Base-by-base conservation (phyloP, 1,284 basidiomycete genomes). In the Ceratobasidium sp. region DNA sequence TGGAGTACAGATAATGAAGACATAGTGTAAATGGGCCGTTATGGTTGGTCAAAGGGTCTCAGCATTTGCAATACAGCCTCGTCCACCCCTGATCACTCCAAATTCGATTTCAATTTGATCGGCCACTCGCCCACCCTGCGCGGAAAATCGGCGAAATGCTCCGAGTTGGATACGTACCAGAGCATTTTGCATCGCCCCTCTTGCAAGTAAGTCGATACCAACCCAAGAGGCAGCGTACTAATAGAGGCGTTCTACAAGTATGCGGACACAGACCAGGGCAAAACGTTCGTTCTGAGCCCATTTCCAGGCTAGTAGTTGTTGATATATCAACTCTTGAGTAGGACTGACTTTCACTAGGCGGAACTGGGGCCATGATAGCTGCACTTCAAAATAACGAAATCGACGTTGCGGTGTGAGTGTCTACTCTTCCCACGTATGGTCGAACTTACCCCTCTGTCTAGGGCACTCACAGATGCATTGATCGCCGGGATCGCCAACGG, bases 401-500 rank as follows among this genome's bases (percentile, higher is more conserved):
- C 70, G 94, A 97, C 75, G 79, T 97, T 39, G 93, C 91, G 19
- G 89, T 95, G 91, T 91, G 74, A 70, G 85, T 52, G 16, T 4
- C n/a, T 30, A 49, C 6, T 49, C 72, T 69, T 66, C 33, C 29
- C 21, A 60, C 42, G n/a, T n/a, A n/a, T n/a, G n/a, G n/a, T n/a
- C n/a, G n/a, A n/a, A 47, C 23, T 16, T 60, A 52, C 5, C 3
- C 25, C 6, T 41, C 14, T 39, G 41, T 5, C 14, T 69, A 92
- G 93, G 72, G 96, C 95, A 0, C 85, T 99, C 59, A 98, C 96
- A 0, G 96, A 98, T 77, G 87, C 93, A 0, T 81, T 98, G 42
- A 95, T 98, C 73, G 91, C 94, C 53, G 96, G 95, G 0, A 92
- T 98, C 60, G 93, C 93, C 11, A 91, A 91, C 71, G 92, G 93